Conservation (phyloP, 1,139 yeast species). For the Wickerhamiella pararugosa region DNA sequence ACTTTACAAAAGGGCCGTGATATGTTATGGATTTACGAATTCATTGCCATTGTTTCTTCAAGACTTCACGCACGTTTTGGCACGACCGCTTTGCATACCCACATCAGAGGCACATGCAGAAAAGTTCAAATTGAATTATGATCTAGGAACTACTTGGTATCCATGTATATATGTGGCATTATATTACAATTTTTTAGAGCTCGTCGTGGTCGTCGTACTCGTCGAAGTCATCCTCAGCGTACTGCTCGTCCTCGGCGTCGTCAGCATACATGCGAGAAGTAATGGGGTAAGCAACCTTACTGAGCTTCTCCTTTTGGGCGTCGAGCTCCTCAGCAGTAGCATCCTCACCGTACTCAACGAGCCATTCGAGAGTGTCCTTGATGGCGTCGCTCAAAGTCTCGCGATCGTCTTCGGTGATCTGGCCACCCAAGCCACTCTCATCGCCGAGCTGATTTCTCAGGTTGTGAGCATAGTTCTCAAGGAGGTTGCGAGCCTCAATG, state of each 20-base stretch:
- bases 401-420: constrained; percentile 68
- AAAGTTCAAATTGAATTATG: too few species aligned
- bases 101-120: too few species aligned
- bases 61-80: too few species aligned
- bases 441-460: constrained; percentile 72
- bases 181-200: background rate
- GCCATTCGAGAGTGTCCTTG: constrained; percentile 75
- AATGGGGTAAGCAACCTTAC: constrained; percentile 74
- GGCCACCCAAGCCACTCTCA: constrained; percentile 56
- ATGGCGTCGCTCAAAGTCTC: constrained; percentile 69
- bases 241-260: constrained; percentile 33
- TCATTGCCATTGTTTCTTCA: too few species aligned
- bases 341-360: constrained; percentile 48
- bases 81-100: too few species aligned
- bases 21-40: too few species aligned
- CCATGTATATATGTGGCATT: background rate
- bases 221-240: background rate
- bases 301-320: constrained; percentile 1
- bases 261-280: constrained; percentile 77
- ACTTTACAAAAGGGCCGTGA: too few species aligned
- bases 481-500: constrained; percentile 68
- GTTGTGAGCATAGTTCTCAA: constrained; percentile 83
- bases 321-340: constrained; percentile 95
- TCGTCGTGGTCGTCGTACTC: background rate
- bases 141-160: background rate